Evolutionary conservation across 495 filamentous ascomycete genomes (phyloP), one percentile per base, ranked within the genome.

Genomic region (Stereocaulon alpinum): DNA sequence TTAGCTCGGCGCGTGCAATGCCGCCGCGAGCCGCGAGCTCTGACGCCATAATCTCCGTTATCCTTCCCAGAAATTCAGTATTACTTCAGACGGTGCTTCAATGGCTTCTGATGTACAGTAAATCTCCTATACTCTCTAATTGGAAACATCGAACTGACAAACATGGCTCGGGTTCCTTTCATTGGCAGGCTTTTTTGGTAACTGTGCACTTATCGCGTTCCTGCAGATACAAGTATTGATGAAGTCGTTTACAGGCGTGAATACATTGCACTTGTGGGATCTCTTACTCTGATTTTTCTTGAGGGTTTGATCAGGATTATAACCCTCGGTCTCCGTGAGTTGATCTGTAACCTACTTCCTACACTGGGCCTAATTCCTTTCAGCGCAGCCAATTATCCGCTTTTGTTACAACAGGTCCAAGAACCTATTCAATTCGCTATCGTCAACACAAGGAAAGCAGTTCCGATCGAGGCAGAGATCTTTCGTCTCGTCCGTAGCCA

Each of bases 361-460:
- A 32, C 29, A 43, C 22, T 40, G 6, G 47, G 29, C 64, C 67
- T 72, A 44, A 72, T 54, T 6, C 42, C 55, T 54, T 55, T 54
- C 68, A 92, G 88, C 91, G 41, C 74, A 82, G 40, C 83, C 89
- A 14, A 75, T 96, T 37, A 85, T 97, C 63, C 75, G 76, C 41
- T 83, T 96, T 67, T 91, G 83, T 72, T 96, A 97, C 73, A 79
- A 82, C 43, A 78, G 82, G 49, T 96, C 91, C 30, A 85, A 89
- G 59, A 80, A 80, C 12, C 67, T 91, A 17, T 98, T 96, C 76
- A 93, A 96, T 66, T 73, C 79, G 37, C 76, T 94, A 51, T 83
- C 86, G 1, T 80, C 86, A 10, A 81, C 82, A n/a, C 82, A 86
- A 60, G 77, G 78, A 43, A 85, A 77, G 59, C 78, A 77, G 65